A percentile compares a stretch with the other conserved stretches of the same genome.
phyloP scores from a whole-genome alignment of 1,139 yeast genomes.

The Geotrichum bryndzae region DNA sequence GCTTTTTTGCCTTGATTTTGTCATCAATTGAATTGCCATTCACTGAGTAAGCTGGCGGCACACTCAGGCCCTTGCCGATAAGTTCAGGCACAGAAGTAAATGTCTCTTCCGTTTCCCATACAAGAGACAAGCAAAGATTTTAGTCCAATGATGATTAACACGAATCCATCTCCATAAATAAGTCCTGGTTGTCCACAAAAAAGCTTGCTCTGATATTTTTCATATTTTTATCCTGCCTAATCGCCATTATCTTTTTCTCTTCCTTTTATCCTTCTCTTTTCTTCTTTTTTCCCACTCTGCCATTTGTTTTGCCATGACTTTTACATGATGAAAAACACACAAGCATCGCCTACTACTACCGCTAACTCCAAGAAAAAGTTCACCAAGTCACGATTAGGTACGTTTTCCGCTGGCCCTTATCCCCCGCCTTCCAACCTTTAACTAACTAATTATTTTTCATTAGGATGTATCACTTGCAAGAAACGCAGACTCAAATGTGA shows the following conservation, averaged over 20 bases:
- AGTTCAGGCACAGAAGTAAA: not conserved
- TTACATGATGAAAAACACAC: not conserved
- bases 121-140: not conserved
- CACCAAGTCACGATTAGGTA: constrained; percentile 16
- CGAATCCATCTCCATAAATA: not conserved
- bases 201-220: not conserved
- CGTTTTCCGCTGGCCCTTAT: not conserved
- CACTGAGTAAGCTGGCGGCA: not conserved
- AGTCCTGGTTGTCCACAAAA: not conserved
- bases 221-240: not conserved
- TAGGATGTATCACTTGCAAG: constrained; percentile 53
- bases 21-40: not conserved
- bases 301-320: not conserved
- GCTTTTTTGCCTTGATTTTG: not conserved
- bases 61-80: not conserved
- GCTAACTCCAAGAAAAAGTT: constrained; percentile 6
- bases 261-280: not conserved
- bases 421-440: not conserved
- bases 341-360: not conserved
- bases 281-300: not conserved
- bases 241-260: not conserved
- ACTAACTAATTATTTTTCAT: not conserved
- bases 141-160: not conserved
- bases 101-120: not conserved
- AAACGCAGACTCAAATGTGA: constrained; percentile 53